Conservation (phyloP, 345 rosid genomes). For the Eucalyptus erythrocorys region DNA sequence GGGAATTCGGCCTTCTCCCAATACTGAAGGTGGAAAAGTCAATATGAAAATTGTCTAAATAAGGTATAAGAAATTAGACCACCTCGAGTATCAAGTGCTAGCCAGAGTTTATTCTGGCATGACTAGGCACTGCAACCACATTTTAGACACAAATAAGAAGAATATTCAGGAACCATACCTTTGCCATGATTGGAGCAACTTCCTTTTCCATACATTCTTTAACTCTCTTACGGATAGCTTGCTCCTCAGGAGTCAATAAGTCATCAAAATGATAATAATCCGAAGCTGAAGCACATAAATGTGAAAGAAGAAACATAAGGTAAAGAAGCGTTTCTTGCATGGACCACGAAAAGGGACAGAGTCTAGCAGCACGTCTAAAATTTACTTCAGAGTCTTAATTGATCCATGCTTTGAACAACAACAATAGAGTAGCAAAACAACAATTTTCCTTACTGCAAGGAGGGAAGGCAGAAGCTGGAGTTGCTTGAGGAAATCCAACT, state of each 20-base stretch:
- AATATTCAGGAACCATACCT: conserved; percentile 31
- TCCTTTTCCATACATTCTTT: conserved; percentile 85
- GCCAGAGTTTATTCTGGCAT: neutral
- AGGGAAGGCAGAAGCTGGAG: conserved; percentile 83
- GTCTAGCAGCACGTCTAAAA: neutral
- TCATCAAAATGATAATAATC: conserved; percentile 78
- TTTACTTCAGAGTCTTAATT: neutral
- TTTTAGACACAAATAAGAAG: neutral
- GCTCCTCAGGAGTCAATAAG: conserved; percentile 72
- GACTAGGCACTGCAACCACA: neutral
- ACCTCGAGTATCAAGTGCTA: neutral
- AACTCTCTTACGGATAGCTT: conserved; percentile 48
- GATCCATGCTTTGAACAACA: neutral
- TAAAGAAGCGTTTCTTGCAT: neutral
- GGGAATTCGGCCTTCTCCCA: conserved; percentile 99
- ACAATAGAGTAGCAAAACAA: neutral
- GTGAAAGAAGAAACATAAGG: neutral
- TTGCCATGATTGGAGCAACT: conserved; percentile 81
- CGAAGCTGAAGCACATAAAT: conserved; percentile 37
- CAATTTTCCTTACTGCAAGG: conserved; percentile 40
- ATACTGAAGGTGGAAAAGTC: conserved; percentile 26
- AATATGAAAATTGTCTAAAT: neutral
- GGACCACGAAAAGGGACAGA: neutral
- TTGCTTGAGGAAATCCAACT: conserved; percentile 91
- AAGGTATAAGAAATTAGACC: neutral